These are phyloP conservation scores for Mycena citricolor DNA, from an alignment of 1,284 basidiomycete species.

Conservation along the genomic window DNA sequence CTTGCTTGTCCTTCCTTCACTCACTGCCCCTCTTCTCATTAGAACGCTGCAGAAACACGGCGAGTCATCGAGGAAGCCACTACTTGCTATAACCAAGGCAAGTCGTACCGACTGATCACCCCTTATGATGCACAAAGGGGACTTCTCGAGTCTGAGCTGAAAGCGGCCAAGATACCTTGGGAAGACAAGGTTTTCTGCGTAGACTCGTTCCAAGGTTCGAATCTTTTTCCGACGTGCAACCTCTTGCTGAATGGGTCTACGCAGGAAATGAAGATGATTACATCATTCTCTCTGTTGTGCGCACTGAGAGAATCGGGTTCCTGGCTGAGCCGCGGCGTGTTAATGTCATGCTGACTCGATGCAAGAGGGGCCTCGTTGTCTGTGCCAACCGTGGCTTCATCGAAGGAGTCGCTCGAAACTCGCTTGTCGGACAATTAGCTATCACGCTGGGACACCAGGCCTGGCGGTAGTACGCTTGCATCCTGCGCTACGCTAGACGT, in stretches of 20 bases:
- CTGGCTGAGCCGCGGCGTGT: conserved; percentile 47
- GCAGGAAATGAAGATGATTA: conserved; percentile 53
- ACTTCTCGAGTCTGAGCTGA: conserved; percentile 39
- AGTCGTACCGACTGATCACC: conserved; percentile 50
- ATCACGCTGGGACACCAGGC: conserved; percentile 31
- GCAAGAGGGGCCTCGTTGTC: conserved; percentile 56
- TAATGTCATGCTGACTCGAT: conserved; percentile 71
- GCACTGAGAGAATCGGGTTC: conserved; percentile 48
- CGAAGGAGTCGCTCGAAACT: conserved; percentile 34
- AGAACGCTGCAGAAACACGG: conserved; percentile 44
- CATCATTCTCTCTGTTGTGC: conserved; percentile 63
- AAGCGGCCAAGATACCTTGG: conserved; percentile 37
- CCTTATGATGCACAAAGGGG: conserved; percentile 57
- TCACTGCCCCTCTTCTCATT: conserved; percentile 1
- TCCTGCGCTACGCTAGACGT: no score
- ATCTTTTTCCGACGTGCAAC: conserved; percentile 30
- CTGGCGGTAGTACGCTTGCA: conserved; percentile 46
- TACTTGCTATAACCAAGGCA: conserved; percentile 30
- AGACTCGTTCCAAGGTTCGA: conserved; percentile 50
- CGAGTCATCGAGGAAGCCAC: conserved; percentile 37
- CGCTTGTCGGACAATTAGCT: conserved; percentile 51
- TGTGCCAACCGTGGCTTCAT: conserved; percentile 50
- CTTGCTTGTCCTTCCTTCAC: background rate
- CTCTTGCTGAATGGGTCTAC: conserved; percentile 18
- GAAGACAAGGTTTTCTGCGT: conserved; percentile 52